Percentiles rank a stretch among this genome's conserved stretches.
phyloP scores from a whole-genome alignment of 106 monocot species.

The Cymbidium sinense region DNA sequence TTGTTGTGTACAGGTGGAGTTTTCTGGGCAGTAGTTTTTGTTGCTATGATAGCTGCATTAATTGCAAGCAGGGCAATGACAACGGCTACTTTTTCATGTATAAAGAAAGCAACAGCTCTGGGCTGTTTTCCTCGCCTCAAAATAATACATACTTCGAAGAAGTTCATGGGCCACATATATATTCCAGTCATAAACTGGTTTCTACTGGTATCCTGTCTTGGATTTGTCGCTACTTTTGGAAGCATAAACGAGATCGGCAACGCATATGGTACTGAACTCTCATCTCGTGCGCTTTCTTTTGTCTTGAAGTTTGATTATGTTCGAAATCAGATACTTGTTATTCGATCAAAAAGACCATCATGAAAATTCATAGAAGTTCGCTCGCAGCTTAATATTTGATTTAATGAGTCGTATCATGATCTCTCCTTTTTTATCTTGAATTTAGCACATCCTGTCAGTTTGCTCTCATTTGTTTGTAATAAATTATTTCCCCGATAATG shows the following conservation, averaged over 20 bases:
- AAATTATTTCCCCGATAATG: not conserved
- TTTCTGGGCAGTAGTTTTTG: constrained; percentile 82
- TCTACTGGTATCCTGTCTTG: constrained; percentile 62
- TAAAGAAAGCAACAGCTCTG: constrained; percentile 89
- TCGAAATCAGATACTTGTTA: not conserved
- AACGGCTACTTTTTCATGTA: constrained; percentile 89
- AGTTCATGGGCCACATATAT: constrained; percentile 98
- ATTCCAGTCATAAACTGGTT: constrained; percentile 96
- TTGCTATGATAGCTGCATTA: constrained; percentile 78
- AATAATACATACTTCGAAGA: constrained; percentile 89
- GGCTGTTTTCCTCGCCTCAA: constrained; percentile 98
- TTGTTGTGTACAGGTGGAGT: constrained; percentile 40
- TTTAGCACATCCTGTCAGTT: not conserved
- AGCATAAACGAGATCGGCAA: constrained; percentile 92
- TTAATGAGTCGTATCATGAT: not conserved
- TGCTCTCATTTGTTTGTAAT: not conserved
- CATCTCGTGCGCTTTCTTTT: not conserved
- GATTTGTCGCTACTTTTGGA: constrained; percentile 69
- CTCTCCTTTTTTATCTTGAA: not conserved
- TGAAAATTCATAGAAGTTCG: not conserved
- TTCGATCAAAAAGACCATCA: not conserved
- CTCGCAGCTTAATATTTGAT: not conserved
- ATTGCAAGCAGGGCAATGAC: constrained; percentile 96
- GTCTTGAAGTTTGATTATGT: not conserved
- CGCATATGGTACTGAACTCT: constrained; percentile 70